A percentile compares a stretch with the other conserved stretches of the same genome.
These are phyloP conservation scores for Bipolaris bicolor DNA, from an alignment of 2,329 filamentous ascomycete genomes.

Conservation along the genomic window DNA sequence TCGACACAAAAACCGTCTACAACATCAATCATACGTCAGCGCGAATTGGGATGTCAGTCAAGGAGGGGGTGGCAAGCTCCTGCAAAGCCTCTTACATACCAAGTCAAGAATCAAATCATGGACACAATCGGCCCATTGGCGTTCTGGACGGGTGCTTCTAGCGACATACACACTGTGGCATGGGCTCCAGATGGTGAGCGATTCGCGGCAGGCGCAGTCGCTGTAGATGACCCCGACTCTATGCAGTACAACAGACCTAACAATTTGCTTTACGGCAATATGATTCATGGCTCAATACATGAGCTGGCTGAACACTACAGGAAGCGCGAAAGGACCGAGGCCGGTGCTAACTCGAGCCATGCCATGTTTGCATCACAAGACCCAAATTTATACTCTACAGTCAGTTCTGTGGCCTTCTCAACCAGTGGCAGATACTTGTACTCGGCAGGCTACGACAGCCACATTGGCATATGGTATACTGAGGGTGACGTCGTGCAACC, in stretches of 20 bases:
- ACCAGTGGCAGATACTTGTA: slow-evolving; percentile 54
- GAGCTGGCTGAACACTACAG: slow-evolving; percentile 63
- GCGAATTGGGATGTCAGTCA: slow-evolving; percentile 41
- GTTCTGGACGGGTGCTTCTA: slow-evolving; percentile 63
- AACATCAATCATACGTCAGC: slow-evolving; percentile 35
- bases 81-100: slow-evolving; percentile 30
- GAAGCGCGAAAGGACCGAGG: slow-evolving; percentile 48
- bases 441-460: slow-evolving; percentile 62
- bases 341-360: slow-evolving; percentile 52
- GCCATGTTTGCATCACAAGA: slow-evolving; percentile 59
- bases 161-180: slow-evolving; percentile 62
- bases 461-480: slow-evolving; percentile 53
- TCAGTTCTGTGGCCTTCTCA: slow-evolving; percentile 62
- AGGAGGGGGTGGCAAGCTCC: slow-evolving; percentile 36
- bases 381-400: slow-evolving; percentile 61
- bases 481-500: slow-evolving; percentile 33
- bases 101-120: slow-evolving; percentile 38
- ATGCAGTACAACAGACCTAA: slow-evolving; percentile 66
- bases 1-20: slow-evolving; percentile 25
- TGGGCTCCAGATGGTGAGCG: slow-evolving; percentile 62
- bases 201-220: slow-evolving; percentile 64
- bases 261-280: slow-evolving; percentile 62
- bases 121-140: slow-evolving; percentile 53
- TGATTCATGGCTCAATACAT: slow-evolving; percentile 50
- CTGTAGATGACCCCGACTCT: slow-evolving; percentile 60